Percentiles rank a stretch among this genome's conserved stretches.
Evolutionary conservation across 2,329 filamentous ascomycete genomes (phyloP).

Genomic region (Alternaria brassicae): DNA sequence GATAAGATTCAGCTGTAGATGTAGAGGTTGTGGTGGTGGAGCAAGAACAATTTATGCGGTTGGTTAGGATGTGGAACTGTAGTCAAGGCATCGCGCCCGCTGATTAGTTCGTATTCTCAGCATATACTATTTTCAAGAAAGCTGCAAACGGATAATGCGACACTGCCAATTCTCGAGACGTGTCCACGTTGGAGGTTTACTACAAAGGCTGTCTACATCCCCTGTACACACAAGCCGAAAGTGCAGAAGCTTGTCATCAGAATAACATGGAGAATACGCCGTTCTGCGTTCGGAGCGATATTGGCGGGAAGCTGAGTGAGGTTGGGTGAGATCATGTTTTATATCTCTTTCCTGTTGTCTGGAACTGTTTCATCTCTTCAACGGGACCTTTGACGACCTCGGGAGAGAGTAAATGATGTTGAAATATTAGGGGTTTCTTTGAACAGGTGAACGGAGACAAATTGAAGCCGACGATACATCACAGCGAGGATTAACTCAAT

Average conservation of each 20-base stretch:
- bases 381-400: no score
- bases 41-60: not conserved
- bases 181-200: not conserved
- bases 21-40: not conserved
- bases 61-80: not conserved
- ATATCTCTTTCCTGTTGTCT: no score
- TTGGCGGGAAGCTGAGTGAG: not conserved
- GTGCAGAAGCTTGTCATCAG: not conserved
- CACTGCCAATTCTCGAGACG: not conserved
- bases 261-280: not conserved
- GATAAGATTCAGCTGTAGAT: conserved; percentile 25
- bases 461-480: not conserved
- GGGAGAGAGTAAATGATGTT: no score
- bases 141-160: not conserved
- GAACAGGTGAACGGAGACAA: accelerated
- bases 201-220: not conserved
- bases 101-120: no score
- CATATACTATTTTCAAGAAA: not conserved
- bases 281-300: not conserved
- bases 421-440: no score
- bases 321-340: not conserved
- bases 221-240: not conserved
- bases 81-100: not conserved
- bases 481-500: not conserved
- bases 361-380: no score